These are phyloP conservation scores for Podosphaera leucotricha DNA, from an alignment of 2,329 filamentous ascomycete genomes.

Conservation along the genomic window DNA sequence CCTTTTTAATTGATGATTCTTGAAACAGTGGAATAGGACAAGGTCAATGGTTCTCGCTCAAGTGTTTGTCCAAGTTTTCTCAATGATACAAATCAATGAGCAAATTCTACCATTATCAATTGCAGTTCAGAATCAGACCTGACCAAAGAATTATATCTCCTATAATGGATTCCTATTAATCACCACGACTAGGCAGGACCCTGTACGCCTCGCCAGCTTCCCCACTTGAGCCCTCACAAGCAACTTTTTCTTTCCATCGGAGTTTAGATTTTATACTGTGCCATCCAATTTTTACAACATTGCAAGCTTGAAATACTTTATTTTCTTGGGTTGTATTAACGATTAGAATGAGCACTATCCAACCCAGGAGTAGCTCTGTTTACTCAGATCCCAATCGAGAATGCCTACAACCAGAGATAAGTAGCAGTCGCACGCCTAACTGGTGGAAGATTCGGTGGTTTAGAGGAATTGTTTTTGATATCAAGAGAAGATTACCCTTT, in stretches of 20 bases:
- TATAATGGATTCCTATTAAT: not conserved
- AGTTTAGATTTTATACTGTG: not conserved
- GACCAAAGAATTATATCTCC: not conserved
- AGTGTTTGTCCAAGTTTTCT: too few relatives aligned
- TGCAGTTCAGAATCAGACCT: too few relatives aligned
- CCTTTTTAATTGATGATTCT: too few relatives aligned
- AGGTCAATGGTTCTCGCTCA: too few relatives aligned
- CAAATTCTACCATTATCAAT: too few relatives aligned
- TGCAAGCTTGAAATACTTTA: not conserved
- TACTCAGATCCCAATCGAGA: not conserved
- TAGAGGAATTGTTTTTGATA: constrained; percentile 56
- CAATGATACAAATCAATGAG: too few relatives aligned
- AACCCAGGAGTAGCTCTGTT: not conserved
- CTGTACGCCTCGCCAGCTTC: not conserved
- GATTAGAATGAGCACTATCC: not conserved
- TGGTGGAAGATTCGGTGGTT: constrained; percentile 53
- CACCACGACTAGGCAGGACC: not conserved
- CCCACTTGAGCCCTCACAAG: not conserved
- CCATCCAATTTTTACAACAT: too few relatives aligned
- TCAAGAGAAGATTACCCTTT: constrained; percentile 50
- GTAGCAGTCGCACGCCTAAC: not conserved
- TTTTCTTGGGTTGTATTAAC: not conserved
- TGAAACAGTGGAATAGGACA: too few relatives aligned
- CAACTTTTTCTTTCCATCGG: not conserved
- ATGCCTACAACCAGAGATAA: not conserved